Evolutionary conservation across 176 grass and related monocot genomes (phyloP).

Genomic region (Oryza nivara): DNA sequence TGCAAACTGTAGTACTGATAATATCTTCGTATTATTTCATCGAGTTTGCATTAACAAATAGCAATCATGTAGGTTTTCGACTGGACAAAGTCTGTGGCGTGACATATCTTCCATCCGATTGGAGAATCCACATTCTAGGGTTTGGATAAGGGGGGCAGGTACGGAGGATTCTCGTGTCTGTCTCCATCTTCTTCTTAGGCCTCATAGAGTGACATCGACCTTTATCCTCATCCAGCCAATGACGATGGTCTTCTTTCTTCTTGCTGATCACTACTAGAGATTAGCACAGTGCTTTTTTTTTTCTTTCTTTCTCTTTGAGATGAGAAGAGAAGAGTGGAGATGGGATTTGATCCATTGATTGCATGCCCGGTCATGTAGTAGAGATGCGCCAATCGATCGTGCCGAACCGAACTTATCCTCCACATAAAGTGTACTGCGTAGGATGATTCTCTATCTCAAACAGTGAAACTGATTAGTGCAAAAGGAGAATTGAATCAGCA

Average conservation of each 20-base stretch:
- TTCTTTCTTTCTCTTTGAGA: not conserved
- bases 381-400: constrained; percentile 7
- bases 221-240: constrained; percentile 33
- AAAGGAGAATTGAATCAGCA: not conserved
- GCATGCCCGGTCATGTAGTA: not conserved
- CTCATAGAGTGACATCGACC: constrained; percentile 24
- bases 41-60: not conserved
- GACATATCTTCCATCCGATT: constrained; percentile 3
- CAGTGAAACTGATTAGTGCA: not conserved
- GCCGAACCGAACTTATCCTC: constrained; percentile 34
- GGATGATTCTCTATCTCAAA: constrained; percentile 20
- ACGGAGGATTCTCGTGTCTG: constrained; percentile 11
- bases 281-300: not conserved
- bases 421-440: not conserved
- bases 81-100: not conserved
- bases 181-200: constrained; percentile 8
- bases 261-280: not conserved
- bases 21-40: not conserved
- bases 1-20: not conserved
- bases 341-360: constrained; percentile 5
- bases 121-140: constrained; percentile 30
- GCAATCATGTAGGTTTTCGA: not conserved
- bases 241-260: not conserved
- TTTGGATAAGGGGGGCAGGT: constrained; percentile 40
- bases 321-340: constrained; percentile 5